Conservation (phyloP, 345 rosid species). For the Abelmoschus esculentus region DNA sequence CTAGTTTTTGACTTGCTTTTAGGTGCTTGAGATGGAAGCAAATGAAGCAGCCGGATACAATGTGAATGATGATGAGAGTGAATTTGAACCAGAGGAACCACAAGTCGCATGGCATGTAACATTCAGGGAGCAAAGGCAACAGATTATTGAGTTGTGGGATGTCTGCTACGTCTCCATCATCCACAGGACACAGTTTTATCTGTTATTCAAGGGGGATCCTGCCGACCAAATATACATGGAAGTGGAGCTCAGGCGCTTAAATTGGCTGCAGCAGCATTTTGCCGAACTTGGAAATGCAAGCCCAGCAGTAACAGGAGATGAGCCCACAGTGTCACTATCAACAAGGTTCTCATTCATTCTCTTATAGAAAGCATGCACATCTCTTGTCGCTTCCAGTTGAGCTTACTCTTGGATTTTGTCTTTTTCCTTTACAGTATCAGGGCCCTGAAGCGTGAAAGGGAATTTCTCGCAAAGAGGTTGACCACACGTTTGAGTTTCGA, state of each 20-base stretch:
- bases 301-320: slow-evolving; percentile 68
- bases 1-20: background rate
- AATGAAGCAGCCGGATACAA: slow-evolving; percentile 85
- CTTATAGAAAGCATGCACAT: background rate
- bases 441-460: slow-evolving; percentile 84
- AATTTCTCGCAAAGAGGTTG: slow-evolving; percentile 85
- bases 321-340: slow-evolving; percentile 61
- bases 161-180: slow-evolving; percentile 77
- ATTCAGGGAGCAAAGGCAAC: slow-evolving; percentile 83
- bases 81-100: slow-evolving; percentile 43
- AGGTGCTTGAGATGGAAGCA: slow-evolving; percentile 98
- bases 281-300: slow-evolving; percentile 83
- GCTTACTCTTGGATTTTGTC: background rate
- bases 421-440: slow-evolving; percentile 40
- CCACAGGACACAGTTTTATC: slow-evolving; percentile 90
- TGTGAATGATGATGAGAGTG: slow-evolving; percentile 48
- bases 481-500: slow-evolving; percentile 58
- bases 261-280: slow-evolving; percentile 92
- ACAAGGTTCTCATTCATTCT: slow-evolving; percentile 36
- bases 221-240: slow-evolving; percentile 98
- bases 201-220: slow-evolving; percentile 86
- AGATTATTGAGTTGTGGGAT: slow-evolving; percentile 22
- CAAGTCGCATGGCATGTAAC: slow-evolving; percentile 78
- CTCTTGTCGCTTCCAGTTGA: background rate
- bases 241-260: slow-evolving; percentile 92